Base-by-base conservation (phyloP, 2,329 filamentous ascomycete genomes). In the Trematosphaeria pertusa region DNA sequence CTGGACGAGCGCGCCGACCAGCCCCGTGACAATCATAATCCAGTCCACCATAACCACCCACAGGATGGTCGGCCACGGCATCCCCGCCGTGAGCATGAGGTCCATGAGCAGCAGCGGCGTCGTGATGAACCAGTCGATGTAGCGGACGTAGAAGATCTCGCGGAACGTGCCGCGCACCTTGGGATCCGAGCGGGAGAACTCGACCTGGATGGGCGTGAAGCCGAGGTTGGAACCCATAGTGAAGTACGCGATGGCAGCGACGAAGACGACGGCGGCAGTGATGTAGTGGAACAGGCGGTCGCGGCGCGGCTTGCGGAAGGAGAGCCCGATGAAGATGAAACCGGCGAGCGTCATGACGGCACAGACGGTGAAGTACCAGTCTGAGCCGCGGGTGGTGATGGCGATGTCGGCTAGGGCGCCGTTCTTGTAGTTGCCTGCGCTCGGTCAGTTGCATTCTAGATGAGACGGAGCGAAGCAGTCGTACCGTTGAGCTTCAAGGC, bases 191-290 rank as follows among this genome's bases (percentile, higher is more conserved):
- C 77, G 74, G 1, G 69, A 70, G 55, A 81, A 88, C 60, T 89
- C 81, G 30, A 85, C 84, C n/a, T 73, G 61, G 56, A 87, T 85
- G 0, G 83, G 81, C 2, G 81, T 79, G 67, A 81, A 85, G 24
- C 85, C 85, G 1, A 88, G 73, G 59, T 86, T 84, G 8, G 83
- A 81, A n/a, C 78, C 85, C 83, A 87, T 86, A 53, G 80, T 77
- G 71, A 84, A 88, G 72, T 87, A 87, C 11, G 84, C 77, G 54
- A 87, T 83, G 30, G 78, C 74, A 2, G 84, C 81, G 6, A 84
- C 78, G 46, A 84, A 76, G 21, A 81, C 81, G 47, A 86, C 80
- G 9, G 71, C 70, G 1, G 82, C 80, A 1, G 82, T 84, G 60
- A 87, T 81, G 73, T 86, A 86, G 71, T 87, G 82, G 71, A 87